These are phyloP conservation scores for Dichotomopilus funicola DNA, from an alignment of 2,329 filamentous ascomycete genomes.

Conservation along the genomic window DNA sequence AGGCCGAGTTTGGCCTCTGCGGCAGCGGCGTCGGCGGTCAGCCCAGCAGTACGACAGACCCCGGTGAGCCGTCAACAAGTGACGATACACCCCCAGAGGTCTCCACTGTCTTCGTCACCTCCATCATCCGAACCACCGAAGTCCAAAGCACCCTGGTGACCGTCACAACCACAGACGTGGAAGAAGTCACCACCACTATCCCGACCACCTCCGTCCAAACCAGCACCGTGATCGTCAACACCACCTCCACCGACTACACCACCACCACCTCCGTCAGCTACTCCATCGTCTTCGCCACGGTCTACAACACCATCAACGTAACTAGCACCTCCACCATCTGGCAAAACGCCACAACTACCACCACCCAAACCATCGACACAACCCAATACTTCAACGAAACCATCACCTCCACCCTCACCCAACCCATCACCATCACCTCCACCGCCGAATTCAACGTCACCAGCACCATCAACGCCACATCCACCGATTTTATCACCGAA, in stretches of 20 bases:
- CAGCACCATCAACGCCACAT: conserved; percentile 3
- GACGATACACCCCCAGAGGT: background rate
- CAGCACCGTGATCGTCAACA: conserved; percentile 7
- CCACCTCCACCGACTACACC: conserved; percentile 9
- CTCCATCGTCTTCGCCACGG: conserved; percentile 18
- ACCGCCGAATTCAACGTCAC: conserved; percentile 3
- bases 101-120: conserved; percentile 8
- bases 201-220: conserved; percentile 10
- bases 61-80: background rate
- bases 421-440: conserved; percentile 6
- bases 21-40: conserved; percentile 4
- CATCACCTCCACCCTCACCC: conserved; percentile 9
- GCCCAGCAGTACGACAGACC: background rate
- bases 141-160: conserved; percentile 9
- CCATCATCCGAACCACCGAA: conserved; percentile 5
- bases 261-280: conserved; percentile 13
- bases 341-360: conserved; percentile 9
- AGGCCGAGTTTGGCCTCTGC: conserved; percentile 2
- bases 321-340: conserved; percentile 14
- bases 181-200: conserved; percentile 2
- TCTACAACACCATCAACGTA: conserved; percentile 18
- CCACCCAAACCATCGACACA: conserved; percentile 7
- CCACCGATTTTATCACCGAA: background rate
- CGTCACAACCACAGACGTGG: conserved; percentile 1
- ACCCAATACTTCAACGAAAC: conserved; percentile 13